Conservation (phyloP, 2,329 filamentous ascomycete genomes). For the Colletotrichum spinosum region DNA sequence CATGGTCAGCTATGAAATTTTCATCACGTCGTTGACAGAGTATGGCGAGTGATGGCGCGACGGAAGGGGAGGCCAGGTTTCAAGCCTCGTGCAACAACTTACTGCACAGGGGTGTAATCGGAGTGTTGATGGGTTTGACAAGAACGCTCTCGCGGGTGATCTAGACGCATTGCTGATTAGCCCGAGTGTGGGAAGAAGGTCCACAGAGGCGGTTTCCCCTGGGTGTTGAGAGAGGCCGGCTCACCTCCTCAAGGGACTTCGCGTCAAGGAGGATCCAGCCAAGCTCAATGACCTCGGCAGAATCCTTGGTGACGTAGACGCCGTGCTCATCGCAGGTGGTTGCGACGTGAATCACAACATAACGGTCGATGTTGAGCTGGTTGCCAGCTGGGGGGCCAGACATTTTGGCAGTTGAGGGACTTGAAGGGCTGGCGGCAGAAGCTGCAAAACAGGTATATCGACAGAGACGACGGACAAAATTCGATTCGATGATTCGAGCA, state of each 20-base stretch:
- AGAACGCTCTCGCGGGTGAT: conserved; percentile 95
- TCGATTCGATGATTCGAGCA: conserved; percentile 26
- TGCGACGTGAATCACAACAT: conserved; percentile 97
- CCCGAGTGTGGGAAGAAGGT: conserved; percentile 24
- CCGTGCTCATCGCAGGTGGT: conserved; percentile 99
- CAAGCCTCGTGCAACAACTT: conserved; percentile 62
- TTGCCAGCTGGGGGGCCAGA: conserved; percentile 59
- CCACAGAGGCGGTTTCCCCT: conserved; percentile 3
- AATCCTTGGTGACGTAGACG: conserved; percentile 99
- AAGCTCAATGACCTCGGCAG: conserved; percentile 98
- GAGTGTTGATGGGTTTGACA: conserved; percentile 98
- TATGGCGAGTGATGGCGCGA: conserved; percentile 29
- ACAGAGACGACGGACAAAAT: conserved; percentile 22
- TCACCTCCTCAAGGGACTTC: conserved; percentile 92
- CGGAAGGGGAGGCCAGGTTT: conserved; percentile 27
- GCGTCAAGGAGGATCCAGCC: conserved; percentile 97
- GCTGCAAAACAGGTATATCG: conserved; percentile 32
- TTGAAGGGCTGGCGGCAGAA: conserved; percentile 35
- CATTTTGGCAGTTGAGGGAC: conserved; percentile 49
- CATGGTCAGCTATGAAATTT: conserved; percentile 39
- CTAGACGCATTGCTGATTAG: conserved; percentile 59
- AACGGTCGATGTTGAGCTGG: conserved; percentile 87
- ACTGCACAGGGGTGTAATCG: conserved; percentile 99
- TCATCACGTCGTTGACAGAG: conserved; percentile 41
- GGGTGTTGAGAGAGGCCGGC: conserved; percentile 43